These are phyloP conservation scores for Wakefieldia striispora DNA, from an alignment of 768 basidiomycete genomes.

Conservation along the genomic window DNA sequence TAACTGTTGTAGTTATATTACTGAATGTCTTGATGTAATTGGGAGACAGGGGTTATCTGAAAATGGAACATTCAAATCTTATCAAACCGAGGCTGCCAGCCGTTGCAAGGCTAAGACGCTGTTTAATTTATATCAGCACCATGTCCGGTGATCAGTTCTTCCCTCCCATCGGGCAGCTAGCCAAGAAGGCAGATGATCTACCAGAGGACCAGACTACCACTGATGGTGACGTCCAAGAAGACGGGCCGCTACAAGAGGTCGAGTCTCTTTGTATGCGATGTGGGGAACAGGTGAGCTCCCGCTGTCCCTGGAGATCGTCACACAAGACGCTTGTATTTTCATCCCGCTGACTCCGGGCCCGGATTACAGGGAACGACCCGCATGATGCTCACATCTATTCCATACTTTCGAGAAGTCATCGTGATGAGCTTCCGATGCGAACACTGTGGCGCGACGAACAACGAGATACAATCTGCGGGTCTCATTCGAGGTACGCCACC, in stretches of 20 bases:
- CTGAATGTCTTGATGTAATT: slow-evolving; percentile 9
- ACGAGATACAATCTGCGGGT: slow-evolving; percentile 92
- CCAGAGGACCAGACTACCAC: slow-evolving; percentile 25
- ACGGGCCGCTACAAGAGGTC: slow-evolving; percentile 71
- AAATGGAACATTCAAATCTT: slow-evolving; percentile 2
- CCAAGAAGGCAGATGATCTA: slow-evolving; percentile 42
- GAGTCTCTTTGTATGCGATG: slow-evolving; percentile 96
- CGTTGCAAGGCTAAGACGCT: too few relatives aligned
- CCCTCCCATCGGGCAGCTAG: slow-evolving; percentile 57
- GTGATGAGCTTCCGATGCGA: slow-evolving; percentile 97
- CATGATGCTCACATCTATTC: slow-evolving; percentile 88
- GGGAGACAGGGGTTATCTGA: slow-evolving; percentile 1
- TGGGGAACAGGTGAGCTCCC: slow-evolving; percentile 69
- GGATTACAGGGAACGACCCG: slow-evolving; percentile 77
- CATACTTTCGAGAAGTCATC: slow-evolving; percentile 92
- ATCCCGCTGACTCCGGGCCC: background rate
- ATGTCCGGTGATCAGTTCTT: slow-evolving; percentile 42
- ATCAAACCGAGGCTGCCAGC: too few relatives aligned
- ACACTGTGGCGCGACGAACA: slow-evolving; percentile 85
- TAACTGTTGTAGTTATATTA: slow-evolving; percentile 26
- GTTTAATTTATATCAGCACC: background rate
- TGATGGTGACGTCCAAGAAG: slow-evolving; percentile 37
- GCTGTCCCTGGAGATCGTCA: background rate
- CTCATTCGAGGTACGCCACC: slow-evolving; percentile 69
- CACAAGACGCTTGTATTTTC: background rate